Evolutionary conservation across 2,329 filamentous ascomycete species (phyloP), one percentile per base, ranked within the genome.

Genomic region (Colletotrichum graminicola): DNA sequence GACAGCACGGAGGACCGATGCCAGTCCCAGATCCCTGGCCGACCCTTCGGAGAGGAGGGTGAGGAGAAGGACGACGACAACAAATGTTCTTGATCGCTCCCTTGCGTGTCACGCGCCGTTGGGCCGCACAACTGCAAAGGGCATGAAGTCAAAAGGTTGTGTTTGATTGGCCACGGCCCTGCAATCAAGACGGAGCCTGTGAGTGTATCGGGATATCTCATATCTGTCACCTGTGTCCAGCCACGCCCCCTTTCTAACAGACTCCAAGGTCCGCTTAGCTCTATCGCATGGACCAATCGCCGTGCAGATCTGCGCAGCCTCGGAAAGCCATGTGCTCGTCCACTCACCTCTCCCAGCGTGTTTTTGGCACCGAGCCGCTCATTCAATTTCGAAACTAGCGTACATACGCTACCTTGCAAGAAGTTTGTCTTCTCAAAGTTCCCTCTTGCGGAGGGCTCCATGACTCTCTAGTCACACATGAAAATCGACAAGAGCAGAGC

Each of bases 1-100:
- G 66, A 61, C 41, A 29, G 43, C 34, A 61, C 66, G 61, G 66
- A 39, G 61, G 60, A 54, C 60, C 66, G 66, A 64, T 21, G n/a
- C 55, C 60, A 69, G 47, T 36, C 49, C 56, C 56, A 66, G 43
- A 61, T 70, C 65, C 56, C 39, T 68, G 65, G 34, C 59, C 45
- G 59, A 68, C 52, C 66, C 55, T 69, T 62, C 47, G 39, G 59
- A 43, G n/a, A 29, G 29, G 29, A 4, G 29, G 29, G 29, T 29
- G 29, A 29, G 29, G 29, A 29, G 29, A 4, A 26, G 10, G 23
- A 11, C 34, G 41, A 39, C 32, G 29, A 68, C 21, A 32, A 55
- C 49, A 26, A 45, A 26, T 51, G 14, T 52, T 68, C 56, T 54
- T 34, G 51, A n/a, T 63, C 57, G 47, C 18, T 45, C 41, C 51